Evolutionary conservation across 352 stramenopile genomes (phyloP).

Genomic region (Phytophthora chlamydospora): DNA sequence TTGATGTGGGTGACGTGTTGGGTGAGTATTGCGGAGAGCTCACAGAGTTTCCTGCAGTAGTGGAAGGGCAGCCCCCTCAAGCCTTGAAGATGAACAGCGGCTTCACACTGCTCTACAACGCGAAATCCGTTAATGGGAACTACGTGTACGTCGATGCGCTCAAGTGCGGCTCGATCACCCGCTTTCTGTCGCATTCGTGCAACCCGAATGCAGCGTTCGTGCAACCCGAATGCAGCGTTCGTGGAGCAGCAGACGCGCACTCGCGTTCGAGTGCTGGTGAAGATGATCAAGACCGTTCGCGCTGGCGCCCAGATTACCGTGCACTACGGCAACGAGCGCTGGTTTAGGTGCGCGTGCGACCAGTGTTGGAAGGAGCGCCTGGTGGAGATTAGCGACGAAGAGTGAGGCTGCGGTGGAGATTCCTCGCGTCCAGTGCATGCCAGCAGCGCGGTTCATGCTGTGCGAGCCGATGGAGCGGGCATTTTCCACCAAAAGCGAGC

Average conservation of each 20-base stretch:
- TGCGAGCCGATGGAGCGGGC: too few species aligned
- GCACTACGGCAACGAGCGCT: slow-evolving; percentile 8
- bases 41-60: too few species aligned
- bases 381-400: too few species aligned
- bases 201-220: slow-evolving; percentile 2
- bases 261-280: neutral
- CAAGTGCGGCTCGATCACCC: slow-evolving; percentile 1
- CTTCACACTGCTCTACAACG: neutral
- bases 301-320: slow-evolving; percentile 7
- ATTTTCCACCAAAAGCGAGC: too few species aligned
- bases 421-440: too few species aligned
- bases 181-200: slow-evolving; percentile 8
- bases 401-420: too few species aligned
- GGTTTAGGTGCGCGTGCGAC: slow-evolving; percentile 12
- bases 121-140: slow-evolving; percentile 1
- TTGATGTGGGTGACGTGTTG: neutral
- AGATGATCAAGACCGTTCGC: slow-evolving; percentile 6
- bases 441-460: too few species aligned
- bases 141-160: slow-evolving; percentile 12
- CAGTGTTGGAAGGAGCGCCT: too few species aligned
- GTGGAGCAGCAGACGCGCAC: slow-evolving; percentile 11
- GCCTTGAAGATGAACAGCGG: too few species aligned
- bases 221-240: slow-evolving; percentile 7
- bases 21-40: neutral
- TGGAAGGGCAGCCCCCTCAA: too few species aligned